phyloP scores from a whole-genome alignment of 768 basidiomycete genomes.

The Hygrocybe punicea region DNA sequence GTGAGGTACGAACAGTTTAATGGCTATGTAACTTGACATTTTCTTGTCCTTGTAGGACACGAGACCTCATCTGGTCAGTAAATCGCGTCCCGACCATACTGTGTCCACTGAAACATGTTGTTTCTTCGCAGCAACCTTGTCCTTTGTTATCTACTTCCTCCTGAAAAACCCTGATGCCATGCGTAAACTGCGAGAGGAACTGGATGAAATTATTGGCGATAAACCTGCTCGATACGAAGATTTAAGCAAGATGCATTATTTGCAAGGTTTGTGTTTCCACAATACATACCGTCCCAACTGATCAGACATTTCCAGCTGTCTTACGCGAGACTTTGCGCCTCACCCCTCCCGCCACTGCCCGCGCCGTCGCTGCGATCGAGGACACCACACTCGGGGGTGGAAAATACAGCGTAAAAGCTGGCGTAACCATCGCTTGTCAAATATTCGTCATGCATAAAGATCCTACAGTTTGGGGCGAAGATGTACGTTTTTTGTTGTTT shows the following conservation, averaged over 20 bases:
- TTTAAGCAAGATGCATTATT: conserved; percentile 43
- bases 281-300: neutral
- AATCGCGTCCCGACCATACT: neutral
- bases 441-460: conserved; percentile 37
- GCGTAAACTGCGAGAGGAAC: conserved; percentile 44
- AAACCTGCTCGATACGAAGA: conserved; percentile 38
- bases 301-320: conserved; percentile 27
- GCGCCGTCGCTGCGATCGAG: conserved; percentile 32
- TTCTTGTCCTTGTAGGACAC: conserved; percentile 14
- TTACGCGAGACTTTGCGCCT: conserved; percentile 42
- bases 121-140: conserved; percentile 37
- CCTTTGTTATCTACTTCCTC: conserved; percentile 44
- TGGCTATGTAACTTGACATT: neutral
- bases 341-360: conserved; percentile 36
- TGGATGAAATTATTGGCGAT: conserved; percentile 46
- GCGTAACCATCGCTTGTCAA: conserved; percentile 25
- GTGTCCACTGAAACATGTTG: neutral
- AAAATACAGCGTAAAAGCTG: conserved; percentile 40
- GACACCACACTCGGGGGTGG: conserved; percentile 40
- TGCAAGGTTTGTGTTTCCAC: conserved; percentile 29
- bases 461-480: conserved; percentile 47
- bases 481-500: conserved; percentile 31
- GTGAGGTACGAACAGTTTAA: conserved; percentile 15
- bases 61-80: conserved; percentile 24
- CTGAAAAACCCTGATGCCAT: conserved; percentile 44